phyloP scores from a whole-genome alignment of 139 green algal genomes.

The Volvox reticuliferus region DNA sequence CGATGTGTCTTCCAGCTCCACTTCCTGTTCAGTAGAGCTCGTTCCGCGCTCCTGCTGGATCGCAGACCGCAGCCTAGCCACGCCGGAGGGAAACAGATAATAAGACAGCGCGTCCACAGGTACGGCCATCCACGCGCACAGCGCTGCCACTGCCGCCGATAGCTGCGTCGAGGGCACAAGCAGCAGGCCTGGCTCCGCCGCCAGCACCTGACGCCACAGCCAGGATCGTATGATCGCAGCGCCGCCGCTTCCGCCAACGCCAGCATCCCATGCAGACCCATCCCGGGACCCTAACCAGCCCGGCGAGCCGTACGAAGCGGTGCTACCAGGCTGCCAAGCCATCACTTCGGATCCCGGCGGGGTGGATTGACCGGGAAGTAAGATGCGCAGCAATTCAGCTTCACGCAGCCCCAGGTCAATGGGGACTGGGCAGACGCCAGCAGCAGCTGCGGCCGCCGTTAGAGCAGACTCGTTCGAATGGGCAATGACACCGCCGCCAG shows the following conservation, averaged over 20 bases:
- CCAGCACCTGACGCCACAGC: constrained; percentile 7
- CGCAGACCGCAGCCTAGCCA: neutral
- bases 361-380: neutral
- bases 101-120: neutral
- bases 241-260: neutral
- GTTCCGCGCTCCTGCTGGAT: neutral
- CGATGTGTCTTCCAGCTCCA: neutral
- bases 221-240: neutral
- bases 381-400: neutral
- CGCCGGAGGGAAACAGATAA: neutral
- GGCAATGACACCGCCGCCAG: neutral
- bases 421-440: neutral
- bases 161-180: neutral
- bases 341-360: neutral
- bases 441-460: neutral
- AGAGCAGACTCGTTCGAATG: neutral
- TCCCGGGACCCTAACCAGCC: too few relatives aligned
- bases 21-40: too few relatives aligned
- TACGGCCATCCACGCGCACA: constrained; percentile 18
- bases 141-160: neutral
- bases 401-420: constrained; percentile 9
- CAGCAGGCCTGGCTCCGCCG: constrained; percentile 14
- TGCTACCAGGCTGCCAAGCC: neutral
- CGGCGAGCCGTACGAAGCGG: neutral
- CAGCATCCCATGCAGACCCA: too few relatives aligned